Evolutionary conservation across 148 eudicot species (phyloP), one percentile per base, ranked within the genome.

Genomic region (Nepenthes mirabilis): DNA sequence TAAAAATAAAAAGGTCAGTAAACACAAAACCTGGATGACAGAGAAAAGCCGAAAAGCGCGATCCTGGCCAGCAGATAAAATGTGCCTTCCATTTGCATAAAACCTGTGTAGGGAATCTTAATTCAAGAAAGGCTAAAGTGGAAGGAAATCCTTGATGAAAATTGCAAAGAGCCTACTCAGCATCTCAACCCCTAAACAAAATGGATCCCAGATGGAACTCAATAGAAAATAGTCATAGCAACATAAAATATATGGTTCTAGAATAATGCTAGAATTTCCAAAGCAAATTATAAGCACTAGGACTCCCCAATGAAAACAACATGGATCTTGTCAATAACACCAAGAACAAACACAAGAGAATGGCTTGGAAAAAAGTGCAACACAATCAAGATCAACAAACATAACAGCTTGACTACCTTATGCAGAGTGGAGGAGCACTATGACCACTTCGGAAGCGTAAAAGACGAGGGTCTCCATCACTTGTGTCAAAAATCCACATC

Each of bases 21-120:
- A n/a, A 6, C 14, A n/a, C 12, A 9, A 59, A 69, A 87, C 95
- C 95, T 94, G 99, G 62, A 89, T 66, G 40, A 94, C 89, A 43
- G 99, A 94, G 76, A 94, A 94, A 47, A 94, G 99, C 36, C 99
- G 89, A 56, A 94, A 94, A 54, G 99, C 97, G 57, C 97, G 97
- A 70, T 94, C 99, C 78, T 86, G 95, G 53, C 99, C 99, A 74
- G 99, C 99, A 60, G 99, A 94, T 57, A 94, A 77, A 68, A 94
- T 84, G 75, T 94, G 96, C 33, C 95, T 75, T 62, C 99, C 99
- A 70, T 94, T 94, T 34, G 95, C 90, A 78, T 94, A 89, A 74
- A 89, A 94, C 75, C 87, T 89, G 79, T 49, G 52, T 36, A 60
- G 51, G 43, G 47, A 36, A 52, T 11, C 43, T 40, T 23, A 58